Evolutionary conservation across 441 rosid genomes (phyloP).

Genomic region (Syzygium malaccense): DNA sequence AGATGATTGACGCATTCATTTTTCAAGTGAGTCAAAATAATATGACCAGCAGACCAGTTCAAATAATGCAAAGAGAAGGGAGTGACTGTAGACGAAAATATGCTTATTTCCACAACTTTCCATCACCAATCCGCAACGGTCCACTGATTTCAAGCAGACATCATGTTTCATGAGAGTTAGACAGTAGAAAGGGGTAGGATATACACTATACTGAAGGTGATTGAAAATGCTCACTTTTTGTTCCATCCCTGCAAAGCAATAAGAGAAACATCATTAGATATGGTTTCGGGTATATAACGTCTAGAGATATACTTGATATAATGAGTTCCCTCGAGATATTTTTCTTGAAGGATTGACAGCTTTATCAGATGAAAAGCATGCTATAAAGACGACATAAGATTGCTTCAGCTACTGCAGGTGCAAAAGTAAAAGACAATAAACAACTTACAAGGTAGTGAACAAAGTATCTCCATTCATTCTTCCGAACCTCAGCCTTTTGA

Average conservation of each 20-base stretch:
- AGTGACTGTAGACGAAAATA: background rate
- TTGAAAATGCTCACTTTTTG: constrained; percentile 33
- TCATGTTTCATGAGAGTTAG: background rate
- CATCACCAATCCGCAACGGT: background rate
- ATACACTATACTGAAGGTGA: background rate
- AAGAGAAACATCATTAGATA: background rate
- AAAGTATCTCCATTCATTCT: constrained; percentile 90
- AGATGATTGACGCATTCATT: background rate
- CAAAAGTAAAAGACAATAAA: background rate
- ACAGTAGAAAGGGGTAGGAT: background rate
- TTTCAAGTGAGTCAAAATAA: background rate
- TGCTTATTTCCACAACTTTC: background rate
- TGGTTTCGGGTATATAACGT: background rate
- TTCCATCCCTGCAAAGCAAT: constrained; percentile 78
- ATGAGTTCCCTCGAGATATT: background rate
- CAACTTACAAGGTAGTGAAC: constrained; percentile 93
- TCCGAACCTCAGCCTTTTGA: constrained; percentile 84
- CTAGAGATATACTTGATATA: background rate
- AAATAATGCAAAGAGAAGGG: background rate
- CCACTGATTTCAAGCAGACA: background rate
- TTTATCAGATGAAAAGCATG: background rate
- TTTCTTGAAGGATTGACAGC: background rate
- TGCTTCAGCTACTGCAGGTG: background rate
- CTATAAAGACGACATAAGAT: background rate
- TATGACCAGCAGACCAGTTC: background rate